phyloP scores from a whole-genome alignment of 164 flowering plant genomes.

The Piper longum region DNA sequence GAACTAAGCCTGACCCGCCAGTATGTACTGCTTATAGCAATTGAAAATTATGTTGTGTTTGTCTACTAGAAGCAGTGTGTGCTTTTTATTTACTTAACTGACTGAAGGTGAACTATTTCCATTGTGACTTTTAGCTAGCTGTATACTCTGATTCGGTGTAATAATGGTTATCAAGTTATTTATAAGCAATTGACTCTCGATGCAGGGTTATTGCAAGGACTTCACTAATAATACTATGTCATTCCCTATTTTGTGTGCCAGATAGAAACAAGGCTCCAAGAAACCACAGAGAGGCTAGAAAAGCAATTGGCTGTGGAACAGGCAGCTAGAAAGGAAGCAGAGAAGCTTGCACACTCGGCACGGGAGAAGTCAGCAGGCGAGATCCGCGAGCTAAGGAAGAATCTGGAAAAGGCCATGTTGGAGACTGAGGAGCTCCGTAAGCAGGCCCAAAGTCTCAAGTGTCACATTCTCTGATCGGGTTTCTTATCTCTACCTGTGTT shows the following conservation, averaged over 20 bases:
- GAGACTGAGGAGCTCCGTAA: constrained; percentile 65
- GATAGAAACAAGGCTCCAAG: constrained; percentile 63
- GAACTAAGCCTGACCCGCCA: too few species aligned
- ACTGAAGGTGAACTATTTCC: too few species aligned
- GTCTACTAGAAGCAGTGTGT: too few species aligned
- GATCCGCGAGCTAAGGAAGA: constrained; percentile 53
- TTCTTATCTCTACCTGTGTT: not conserved
- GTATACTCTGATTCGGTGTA: too few species aligned
- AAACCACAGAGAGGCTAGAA: constrained; percentile 55
- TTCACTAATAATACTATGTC: not conserved
- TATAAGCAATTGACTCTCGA: not conserved
- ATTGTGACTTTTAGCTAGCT: too few species aligned
- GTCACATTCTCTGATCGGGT: constrained; percentile 39
- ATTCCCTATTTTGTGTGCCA: constrained; percentile 2
- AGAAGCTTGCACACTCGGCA: constrained; percentile 39
- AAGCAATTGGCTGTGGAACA: constrained; percentile 67
- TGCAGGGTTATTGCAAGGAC: not conserved
- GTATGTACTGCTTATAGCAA: too few species aligned
- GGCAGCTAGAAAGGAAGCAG: constrained; percentile 56
- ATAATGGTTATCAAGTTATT: too few species aligned
- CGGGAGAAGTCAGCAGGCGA: constrained; percentile 52
- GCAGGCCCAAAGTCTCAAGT: constrained; percentile 32
- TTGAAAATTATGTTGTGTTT: too few species aligned
- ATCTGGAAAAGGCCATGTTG: constrained; percentile 47
- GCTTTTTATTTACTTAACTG: too few species aligned